Percentiles rank a stretch among this genome's conserved stretches.
These are phyloP conservation scores for Schizothecium vesticola DNA, from an alignment of 495 filamentous ascomycete genomes.

Conservation along the genomic window DNA sequence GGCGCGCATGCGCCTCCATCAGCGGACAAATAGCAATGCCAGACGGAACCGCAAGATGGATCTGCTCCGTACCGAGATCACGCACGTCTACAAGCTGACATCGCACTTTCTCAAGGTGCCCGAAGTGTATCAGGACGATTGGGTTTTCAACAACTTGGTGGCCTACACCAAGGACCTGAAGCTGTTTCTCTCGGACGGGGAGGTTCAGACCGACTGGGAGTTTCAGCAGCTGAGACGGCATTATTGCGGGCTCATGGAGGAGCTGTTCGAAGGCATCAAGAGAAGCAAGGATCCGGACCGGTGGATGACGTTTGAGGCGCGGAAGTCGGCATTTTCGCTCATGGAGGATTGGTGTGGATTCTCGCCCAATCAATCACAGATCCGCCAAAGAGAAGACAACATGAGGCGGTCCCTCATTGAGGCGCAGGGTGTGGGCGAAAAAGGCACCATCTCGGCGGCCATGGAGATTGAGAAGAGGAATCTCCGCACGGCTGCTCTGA, in stretches of 20 bases:
- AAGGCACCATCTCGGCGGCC: slow-evolving; percentile 70
- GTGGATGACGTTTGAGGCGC: slow-evolving; percentile 93
- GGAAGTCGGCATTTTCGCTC: slow-evolving; percentile 86
- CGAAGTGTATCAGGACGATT: slow-evolving; percentile 81
- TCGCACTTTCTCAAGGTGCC: slow-evolving; percentile 80
- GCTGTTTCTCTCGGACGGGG: slow-evolving; percentile 85
- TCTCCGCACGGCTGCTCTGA: slow-evolving; percentile 81
- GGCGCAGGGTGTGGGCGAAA: slow-evolving; percentile 56
- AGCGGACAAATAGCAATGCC: slow-evolving; percentile 69
- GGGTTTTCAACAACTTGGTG: slow-evolving; percentile 84
- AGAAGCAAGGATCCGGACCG: slow-evolving; percentile 76
- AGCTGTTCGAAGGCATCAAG: slow-evolving; percentile 87
- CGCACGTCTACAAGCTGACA: slow-evolving; percentile 89
- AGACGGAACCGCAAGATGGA: slow-evolving; percentile 75
- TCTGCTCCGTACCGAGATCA: slow-evolving; percentile 84
- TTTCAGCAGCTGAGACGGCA: slow-evolving; percentile 88
- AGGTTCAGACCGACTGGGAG: slow-evolving; percentile 94
- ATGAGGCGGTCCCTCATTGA: slow-evolving; percentile 78
- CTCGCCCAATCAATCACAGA: slow-evolving; percentile 81
- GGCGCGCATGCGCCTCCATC: slow-evolving; percentile 80
- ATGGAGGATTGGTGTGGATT: slow-evolving; percentile 99
- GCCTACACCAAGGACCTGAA: slow-evolving; percentile 89
- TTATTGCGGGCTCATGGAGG: slow-evolving; percentile 90
- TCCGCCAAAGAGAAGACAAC: slow-evolving; percentile 75
- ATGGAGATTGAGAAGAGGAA: slow-evolving; percentile 97